Evolutionary conservation across 441 rosid species (phyloP), one percentile per base, ranked within the genome.

Genomic region (Euphorbia celastroides): DNA sequence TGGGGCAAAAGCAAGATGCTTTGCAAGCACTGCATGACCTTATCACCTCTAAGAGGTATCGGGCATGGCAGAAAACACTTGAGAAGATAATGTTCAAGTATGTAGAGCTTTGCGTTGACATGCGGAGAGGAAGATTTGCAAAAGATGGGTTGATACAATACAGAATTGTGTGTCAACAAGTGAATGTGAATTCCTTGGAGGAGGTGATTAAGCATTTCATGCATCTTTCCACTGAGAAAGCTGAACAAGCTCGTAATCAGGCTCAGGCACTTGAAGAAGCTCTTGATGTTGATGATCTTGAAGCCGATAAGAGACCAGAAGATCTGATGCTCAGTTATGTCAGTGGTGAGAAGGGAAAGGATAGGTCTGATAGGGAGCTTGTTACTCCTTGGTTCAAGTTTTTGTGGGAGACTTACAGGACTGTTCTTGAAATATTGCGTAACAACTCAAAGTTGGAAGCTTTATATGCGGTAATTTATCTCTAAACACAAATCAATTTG

Each of bases 351-450:
- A 95, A 92, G 72, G 99, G 97, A 34, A 95, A 95, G 79, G 98
- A 92, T 41, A 88, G 99, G 82, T 95, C 98, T 68, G 99, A 92
- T 71, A 85, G 96, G 5, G 98, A 95, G 67, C 85, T 92, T 60
- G 99, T 95, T 69, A 95, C 98, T n/a, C 99, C 98, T 3, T 95
- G 99, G 98, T 95, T 95, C 82, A 95, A 95, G 86, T 95, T 95
- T 76, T 71, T 95, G 74, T 95, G 99, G 99, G 99, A 95, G 88
- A 92, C 99, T 2, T 95, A 95, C 74, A 84, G 99, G 75, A 90
- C 99, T 1, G 98, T 95, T 32, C 99, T 95, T 67, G 99, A 95
- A 74, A 89, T 95, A 26, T 73, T 95, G 69, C 76, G 97, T 48
- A 95, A 95, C 83, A 95, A 92, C 82, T 95, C 99, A 20, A 95